Percentiles rank a stretch among this genome's conserved stretches.
Evolutionary conservation across 140 eudicot genomes (phyloP).

Genomic region (Senecio squalidus): DNA sequence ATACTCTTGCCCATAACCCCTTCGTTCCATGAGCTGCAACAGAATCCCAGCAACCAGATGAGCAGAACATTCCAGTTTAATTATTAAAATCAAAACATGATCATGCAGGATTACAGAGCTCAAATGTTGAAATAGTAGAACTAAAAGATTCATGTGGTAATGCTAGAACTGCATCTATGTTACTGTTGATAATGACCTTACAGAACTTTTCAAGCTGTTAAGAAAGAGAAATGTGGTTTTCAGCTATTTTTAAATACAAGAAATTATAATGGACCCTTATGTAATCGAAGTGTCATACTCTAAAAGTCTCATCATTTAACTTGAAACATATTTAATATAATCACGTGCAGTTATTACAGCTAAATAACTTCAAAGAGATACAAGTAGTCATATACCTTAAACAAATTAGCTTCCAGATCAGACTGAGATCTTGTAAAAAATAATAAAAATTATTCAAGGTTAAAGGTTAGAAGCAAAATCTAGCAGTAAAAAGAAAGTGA

Average conservation of each 20-base stretch:
- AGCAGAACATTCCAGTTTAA: background rate
- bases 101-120: background rate
- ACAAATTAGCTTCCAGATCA: slow-evolving; percentile 93
- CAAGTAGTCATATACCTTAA: slow-evolving; percentile 55
- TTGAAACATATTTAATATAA: background rate
- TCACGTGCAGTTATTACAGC: slow-evolving; percentile 1
- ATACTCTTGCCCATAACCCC: slow-evolving; percentile 93
- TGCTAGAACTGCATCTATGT: background rate
- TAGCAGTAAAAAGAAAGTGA: slow-evolving; percentile 3
- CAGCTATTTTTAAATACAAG: background rate
- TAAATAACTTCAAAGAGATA: background rate
- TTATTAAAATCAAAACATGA: background rate
- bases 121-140: background rate
- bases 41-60: slow-evolving; percentile 11
- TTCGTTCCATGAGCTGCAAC: slow-evolving; percentile 93
- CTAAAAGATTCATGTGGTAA: background rate
- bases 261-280: background rate
- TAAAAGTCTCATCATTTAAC: background rate
- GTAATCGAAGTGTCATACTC: background rate
- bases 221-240: background rate
- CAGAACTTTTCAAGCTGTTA: background rate
- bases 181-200: background rate
- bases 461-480: slow-evolving; percentile 6
- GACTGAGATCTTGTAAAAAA: slow-evolving; percentile 72
- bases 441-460: slow-evolving; percentile 3